phyloP scores from a whole-genome alignment of 179 eudicot species.

The Drosera spatulata region DNA sequence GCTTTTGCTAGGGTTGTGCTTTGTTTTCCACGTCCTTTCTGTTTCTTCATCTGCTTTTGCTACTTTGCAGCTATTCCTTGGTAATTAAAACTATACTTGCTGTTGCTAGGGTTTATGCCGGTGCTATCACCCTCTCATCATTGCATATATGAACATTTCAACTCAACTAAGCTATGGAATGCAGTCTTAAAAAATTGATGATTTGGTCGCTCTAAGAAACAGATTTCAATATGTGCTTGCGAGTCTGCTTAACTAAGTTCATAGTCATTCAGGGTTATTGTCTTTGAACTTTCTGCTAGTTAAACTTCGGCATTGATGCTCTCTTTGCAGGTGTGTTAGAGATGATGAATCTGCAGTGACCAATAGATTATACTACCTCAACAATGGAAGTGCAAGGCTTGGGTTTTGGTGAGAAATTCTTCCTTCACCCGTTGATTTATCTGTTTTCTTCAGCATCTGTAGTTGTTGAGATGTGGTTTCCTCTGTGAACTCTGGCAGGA shows the following conservation, averaged over 20 bases:
- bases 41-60: neutral
- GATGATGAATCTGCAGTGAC: conserved; percentile 86
- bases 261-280: neutral
- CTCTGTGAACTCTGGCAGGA: conserved; percentile 40
- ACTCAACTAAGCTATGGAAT: too few species aligned
- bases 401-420: conserved; percentile 77
- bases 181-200: too few species aligned
- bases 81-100: too few species aligned
- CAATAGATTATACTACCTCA: conserved; percentile 69
- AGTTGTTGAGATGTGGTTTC: conserved; percentile 1
- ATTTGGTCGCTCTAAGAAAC: neutral
- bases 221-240: neutral
- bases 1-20: neutral
- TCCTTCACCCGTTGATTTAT: neutral
- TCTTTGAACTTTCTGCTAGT: neutral
- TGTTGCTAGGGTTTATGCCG: too few species aligned
- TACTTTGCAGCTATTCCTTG: neutral
- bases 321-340: conserved; percentile 68
- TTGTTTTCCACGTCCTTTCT: neutral
- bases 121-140: too few species aligned
- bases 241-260: too few species aligned
- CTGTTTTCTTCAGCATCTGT: neutral
- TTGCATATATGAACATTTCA: too few species aligned
- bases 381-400: conserved; percentile 94
- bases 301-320: neutral